phyloP scores from a whole-genome alignment of 2,329 filamentous ascomycete genomes.

The Metarhizium robertsii region DNA sequence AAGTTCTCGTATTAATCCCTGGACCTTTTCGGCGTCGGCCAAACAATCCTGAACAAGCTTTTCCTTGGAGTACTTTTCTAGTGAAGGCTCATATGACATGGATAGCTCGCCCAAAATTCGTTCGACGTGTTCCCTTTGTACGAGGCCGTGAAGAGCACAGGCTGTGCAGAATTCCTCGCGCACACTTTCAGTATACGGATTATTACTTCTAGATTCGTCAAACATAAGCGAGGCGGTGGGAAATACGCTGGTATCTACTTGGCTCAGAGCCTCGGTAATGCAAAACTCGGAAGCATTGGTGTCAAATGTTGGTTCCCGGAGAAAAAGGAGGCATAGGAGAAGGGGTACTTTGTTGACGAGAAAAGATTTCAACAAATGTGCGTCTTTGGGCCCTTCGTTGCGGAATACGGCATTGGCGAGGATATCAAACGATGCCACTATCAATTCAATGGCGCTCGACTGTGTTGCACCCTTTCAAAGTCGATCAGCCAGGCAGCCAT shows the following conservation, averaged over 20 bases:
- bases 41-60: slow-evolving; percentile 70
- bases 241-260: slow-evolving; percentile 73
- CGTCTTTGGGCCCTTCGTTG: slow-evolving; percentile 44
- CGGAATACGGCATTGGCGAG: slow-evolving; percentile 78
- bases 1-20: slow-evolving; percentile 69
- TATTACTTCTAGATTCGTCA: slow-evolving; percentile 47
- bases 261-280: slow-evolving; percentile 61
- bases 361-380: slow-evolving; percentile 76
- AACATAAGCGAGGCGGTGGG: slow-evolving; percentile 51
- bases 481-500: slow-evolving; percentile 6
- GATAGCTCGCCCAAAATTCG: slow-evolving; percentile 75
- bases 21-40: slow-evolving; percentile 64
- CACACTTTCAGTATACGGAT: slow-evolving; percentile 48
- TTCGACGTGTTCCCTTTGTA: slow-evolving; percentile 69
- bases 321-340: slow-evolving; percentile 40
- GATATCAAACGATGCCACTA: slow-evolving; percentile 82
- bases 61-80: slow-evolving; percentile 69
- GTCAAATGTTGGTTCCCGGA: slow-evolving; percentile 54
- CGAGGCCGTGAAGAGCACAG: slow-evolving; percentile 79
- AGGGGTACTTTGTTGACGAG: slow-evolving; percentile 60
- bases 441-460: slow-evolving; percentile 68
- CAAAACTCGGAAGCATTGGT: slow-evolving; percentile 67
- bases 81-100: slow-evolving; percentile 65
- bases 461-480: slow-evolving; percentile 60
- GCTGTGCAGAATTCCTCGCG: slow-evolving; percentile 76